Evolutionary conservation across 495 filamentous ascomycete genomes (phyloP).

Genomic region (Penicillium pancosmium): DNA sequence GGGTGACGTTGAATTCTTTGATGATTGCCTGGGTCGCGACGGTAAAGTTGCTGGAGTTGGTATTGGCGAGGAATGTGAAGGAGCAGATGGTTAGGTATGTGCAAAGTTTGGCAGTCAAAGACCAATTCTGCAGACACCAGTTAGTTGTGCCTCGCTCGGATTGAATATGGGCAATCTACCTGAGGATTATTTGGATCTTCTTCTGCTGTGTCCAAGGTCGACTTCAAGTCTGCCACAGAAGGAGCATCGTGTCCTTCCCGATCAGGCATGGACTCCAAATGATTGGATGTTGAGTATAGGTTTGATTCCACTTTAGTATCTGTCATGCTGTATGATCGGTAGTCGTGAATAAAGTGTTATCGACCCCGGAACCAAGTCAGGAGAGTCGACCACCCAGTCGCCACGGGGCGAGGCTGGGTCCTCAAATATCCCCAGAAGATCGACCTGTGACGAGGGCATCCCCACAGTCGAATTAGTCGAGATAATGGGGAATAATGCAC

Average conservation of each 20-base stretch:
- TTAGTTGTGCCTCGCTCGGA: neutral
- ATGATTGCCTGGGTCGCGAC: slow-evolving; percentile 34
- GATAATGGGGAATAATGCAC: slow-evolving; percentile 1
- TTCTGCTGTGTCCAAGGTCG: neutral
- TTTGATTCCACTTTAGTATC: slow-evolving; percentile 7
- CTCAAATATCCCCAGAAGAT: slow-evolving; percentile 1
- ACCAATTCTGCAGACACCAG: slow-evolving; percentile 28
- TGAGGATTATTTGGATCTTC: slow-evolving; percentile 17
- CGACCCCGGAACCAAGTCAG: neutral
- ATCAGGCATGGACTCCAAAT: slow-evolving; percentile 14
- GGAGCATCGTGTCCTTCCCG: neutral
- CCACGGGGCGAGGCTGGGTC: neutral
- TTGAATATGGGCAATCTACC: slow-evolving; percentile 4
- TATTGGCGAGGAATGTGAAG: slow-evolving; percentile 37
- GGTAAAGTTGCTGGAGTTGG: slow-evolving; percentile 38
- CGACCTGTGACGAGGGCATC: slow-evolving; percentile 1
- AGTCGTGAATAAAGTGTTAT: neutral
- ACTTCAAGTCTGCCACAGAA: slow-evolving; percentile 9
- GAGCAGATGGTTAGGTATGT: slow-evolving; percentile 37
- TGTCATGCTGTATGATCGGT: slow-evolving; percentile 5
- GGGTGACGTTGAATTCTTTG: slow-evolving; percentile 29
- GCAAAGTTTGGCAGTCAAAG: slow-evolving; percentile 20
- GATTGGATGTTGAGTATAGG: slow-evolving; percentile 3
- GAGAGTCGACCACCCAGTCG: neutral
- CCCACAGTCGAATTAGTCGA: slow-evolving; percentile 6